These are phyloP conservation scores for Aspergillus fischeri DNA, from an alignment of 2,329 filamentous ascomycete species.

Conservation along the genomic window DNA sequence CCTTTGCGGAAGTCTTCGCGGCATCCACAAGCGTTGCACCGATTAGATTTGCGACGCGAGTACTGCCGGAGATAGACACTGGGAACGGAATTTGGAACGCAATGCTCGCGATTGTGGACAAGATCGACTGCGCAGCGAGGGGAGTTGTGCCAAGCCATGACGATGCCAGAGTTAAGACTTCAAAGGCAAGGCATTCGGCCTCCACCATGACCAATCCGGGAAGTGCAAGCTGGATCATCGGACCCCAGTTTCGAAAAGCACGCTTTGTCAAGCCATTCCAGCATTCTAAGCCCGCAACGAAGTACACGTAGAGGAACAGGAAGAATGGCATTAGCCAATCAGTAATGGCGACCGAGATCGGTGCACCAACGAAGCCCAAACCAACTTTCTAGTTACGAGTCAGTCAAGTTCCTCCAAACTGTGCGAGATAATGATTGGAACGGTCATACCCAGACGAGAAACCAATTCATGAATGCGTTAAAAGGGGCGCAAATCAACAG, in stretches of 20 bases:
- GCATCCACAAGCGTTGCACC: conserved; percentile 78
- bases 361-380: conserved; percentile 73
- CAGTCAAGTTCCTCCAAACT: not conserved
- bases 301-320: conserved; percentile 70
- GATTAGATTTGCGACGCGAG: conserved; percentile 86
- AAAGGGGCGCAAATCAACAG: conserved; percentile 77
- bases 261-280: conserved; percentile 74
- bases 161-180: conserved; percentile 78
- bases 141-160: conserved; percentile 74
- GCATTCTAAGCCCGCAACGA: conserved; percentile 68
- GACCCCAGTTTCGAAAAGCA: conserved; percentile 69
- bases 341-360: conserved; percentile 70
- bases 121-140: conserved; percentile 82
- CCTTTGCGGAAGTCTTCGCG: conserved; percentile 74
- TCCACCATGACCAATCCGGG: conserved; percentile 92
- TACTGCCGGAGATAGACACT: conserved; percentile 81
- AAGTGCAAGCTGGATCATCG: conserved; percentile 82
- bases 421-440: not conserved
- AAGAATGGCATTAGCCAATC: conserved; percentile 69
- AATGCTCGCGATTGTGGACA: conserved; percentile 72
- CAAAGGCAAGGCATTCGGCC: conserved; percentile 90
- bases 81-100: conserved; percentile 93
- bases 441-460: conserved; percentile 65
- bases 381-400: conserved; percentile 41
- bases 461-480: conserved; percentile 75